Base-by-base conservation (phyloP, 768 basidiomycete genomes). In the Phylloporus sp. region DNA sequence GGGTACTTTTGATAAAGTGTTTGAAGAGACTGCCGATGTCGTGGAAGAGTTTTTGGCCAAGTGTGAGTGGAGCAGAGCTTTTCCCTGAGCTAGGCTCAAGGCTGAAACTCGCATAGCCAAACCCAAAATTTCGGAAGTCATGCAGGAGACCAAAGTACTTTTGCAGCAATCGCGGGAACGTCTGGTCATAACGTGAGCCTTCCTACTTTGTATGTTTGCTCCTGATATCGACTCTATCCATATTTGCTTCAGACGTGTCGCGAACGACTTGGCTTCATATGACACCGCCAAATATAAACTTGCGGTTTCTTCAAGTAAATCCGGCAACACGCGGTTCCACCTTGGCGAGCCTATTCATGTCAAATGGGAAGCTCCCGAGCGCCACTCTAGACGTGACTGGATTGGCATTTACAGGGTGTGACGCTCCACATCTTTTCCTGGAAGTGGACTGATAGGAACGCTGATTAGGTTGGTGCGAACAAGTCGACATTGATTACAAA, bases 1-100 rank as follows among this genome's bases (percentile, higher is more conserved):
- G 57, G 94, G 91, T 13, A 95, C 90, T 0, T 86, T 98, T 60
- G 93, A 95, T 52, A 95, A 93, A 67, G 95, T 96, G 17, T 91
- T 90, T 53, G 91, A 93, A 54, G 92, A 95, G 64, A 92, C 94
- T 8, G 83, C 88, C 0, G 91, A 94, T 44, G 90, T 78, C 14
- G 82, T 98, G 14, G 95, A 97, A 65, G 95, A 96, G 42, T 93
- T 98, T 66, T 67, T 98, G 49, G 84, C 85, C 1, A 89, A 84
- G 63, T 94, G 93, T 96, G 61, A 58, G 87, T 68, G 40, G 20
- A 13, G 9, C 35, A 3, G 23, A 5, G 3, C 22, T 28, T 2
- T 35, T 27, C 42, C 6, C 9, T 42, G 6, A n/a, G 28, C n/a
- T 29, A 38, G 23, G 27, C 28, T 46, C 38, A 40, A 20, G 24